Percentiles rank a stretch among this genome's conserved stretches.
Evolutionary conservation across 140 eudicot species (phyloP).

Genomic region (Flaveria floridana): DNA sequence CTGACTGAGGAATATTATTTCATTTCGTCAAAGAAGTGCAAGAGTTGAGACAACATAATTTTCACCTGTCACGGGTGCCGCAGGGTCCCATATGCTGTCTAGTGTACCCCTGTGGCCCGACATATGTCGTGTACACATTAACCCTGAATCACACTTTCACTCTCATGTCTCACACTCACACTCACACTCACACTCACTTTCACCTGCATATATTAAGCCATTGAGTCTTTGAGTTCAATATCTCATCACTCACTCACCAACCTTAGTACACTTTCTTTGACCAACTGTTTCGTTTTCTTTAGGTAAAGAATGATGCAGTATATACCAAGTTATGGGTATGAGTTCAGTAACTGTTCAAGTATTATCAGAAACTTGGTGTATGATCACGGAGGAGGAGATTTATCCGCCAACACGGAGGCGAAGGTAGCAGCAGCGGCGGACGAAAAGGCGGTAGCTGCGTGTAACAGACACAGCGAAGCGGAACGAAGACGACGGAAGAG

Average conservation of each 20-base stretch:
- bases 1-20: slow-evolving; percentile 12
- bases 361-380: slow-evolving; percentile 33
- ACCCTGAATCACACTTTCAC: slow-evolving; percentile 6
- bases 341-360: slow-evolving; percentile 37
- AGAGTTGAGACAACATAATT: slow-evolving; percentile 41
- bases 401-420: slow-evolving; percentile 26
- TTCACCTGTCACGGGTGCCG: slow-evolving; percentile 42
- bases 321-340: slow-evolving; percentile 44
- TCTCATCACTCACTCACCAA: neutral
- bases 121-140: slow-evolving; percentile 38
- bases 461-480: slow-evolving; percentile 75
- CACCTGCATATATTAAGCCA: slow-evolving; percentile 7
- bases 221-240: neutral
- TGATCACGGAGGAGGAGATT: slow-evolving; percentile 29
- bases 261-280: neutral
- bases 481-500: slow-evolving; percentile 69
- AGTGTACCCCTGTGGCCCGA: slow-evolving; percentile 33
- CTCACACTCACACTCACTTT: neutral
- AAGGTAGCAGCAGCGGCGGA: slow-evolving; percentile 42
- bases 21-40: slow-evolving; percentile 25
- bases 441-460: slow-evolving; percentile 61
- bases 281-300: neutral
- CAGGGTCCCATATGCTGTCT: slow-evolving; percentile 21
- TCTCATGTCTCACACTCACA: neutral
- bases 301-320: slow-evolving; percentile 34